Percentiles rank a stretch among this genome's conserved stretches.
Evolutionary conservation across 1,139 yeast species (phyloP).

Genomic region (Candida sanyaensis): DNA sequence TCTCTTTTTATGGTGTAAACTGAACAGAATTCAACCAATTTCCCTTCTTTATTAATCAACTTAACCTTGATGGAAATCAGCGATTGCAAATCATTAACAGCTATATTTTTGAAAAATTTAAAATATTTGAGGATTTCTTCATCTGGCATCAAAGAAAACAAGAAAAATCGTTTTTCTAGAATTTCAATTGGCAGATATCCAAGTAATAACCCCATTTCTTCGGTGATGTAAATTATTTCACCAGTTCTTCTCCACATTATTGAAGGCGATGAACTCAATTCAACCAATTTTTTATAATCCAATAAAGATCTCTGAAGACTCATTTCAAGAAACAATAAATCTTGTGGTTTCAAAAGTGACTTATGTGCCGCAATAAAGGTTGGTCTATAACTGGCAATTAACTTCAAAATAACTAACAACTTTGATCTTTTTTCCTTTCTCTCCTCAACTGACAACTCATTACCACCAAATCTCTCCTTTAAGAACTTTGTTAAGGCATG

Average conservation of each 20-base stretch:
- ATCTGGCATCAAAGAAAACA: slow-evolving; percentile 51
- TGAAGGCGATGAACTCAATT: slow-evolving; percentile 64
- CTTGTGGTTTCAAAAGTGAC: slow-evolving; percentile 61
- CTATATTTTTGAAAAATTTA: slow-evolving; percentile 48
- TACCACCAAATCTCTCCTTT: slow-evolving; percentile 52
- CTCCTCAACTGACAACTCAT: slow-evolving; percentile 29
- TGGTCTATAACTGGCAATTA: slow-evolving; percentile 72
- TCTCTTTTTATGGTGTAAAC: slow-evolving; percentile 79
- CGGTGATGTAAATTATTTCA: slow-evolving; percentile 70
- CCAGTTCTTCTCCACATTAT: slow-evolving; percentile 81
- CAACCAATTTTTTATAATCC: slow-evolving; percentile 63
- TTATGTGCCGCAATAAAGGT: slow-evolving; percentile 74
- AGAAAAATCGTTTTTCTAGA: slow-evolving; percentile 53
- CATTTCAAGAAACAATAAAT: slow-evolving; percentile 64
- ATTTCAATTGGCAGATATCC: slow-evolving; percentile 53
- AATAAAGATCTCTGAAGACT: slow-evolving; percentile 67
- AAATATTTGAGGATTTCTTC: slow-evolving; percentile 49
- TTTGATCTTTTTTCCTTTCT: slow-evolving; percentile 42
- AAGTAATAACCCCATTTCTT: slow-evolving; percentile 65
- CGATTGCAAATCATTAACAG: slow-evolving; percentile 52
- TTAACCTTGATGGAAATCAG: slow-evolving; percentile 12
- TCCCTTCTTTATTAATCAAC: slow-evolving; percentile 15
- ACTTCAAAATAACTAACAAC: slow-evolving; percentile 57
- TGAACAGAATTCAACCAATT: slow-evolving; percentile 52
- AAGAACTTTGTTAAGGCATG: slow-evolving; percentile 60